Percentiles rank a stretch among this genome's conserved stretches.
Conservation (phyloP, 495 filamentous ascomycete species). For the Daldinia caldariorum region DNA sequence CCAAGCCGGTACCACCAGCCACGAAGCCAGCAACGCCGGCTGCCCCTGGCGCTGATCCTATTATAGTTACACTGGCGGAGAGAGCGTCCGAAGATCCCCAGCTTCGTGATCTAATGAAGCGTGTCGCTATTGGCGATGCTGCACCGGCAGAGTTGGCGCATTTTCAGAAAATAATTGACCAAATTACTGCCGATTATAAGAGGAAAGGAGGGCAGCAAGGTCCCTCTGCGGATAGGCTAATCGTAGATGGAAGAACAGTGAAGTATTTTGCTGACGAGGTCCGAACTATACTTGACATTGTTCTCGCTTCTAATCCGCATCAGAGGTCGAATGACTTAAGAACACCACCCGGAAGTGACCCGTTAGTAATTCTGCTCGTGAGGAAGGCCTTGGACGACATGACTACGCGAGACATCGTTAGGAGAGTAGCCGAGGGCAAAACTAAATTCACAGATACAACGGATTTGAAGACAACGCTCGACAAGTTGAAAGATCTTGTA, state of each 20-base stretch:
- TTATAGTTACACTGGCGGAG: conserved; percentile 92
- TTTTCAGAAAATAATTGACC: conserved; percentile 94
- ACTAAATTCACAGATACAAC: conserved; percentile 55
- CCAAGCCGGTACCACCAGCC: conserved; percentile 41
- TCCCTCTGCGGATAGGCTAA: conserved; percentile 55
- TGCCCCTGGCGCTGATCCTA: conserved; percentile 71
- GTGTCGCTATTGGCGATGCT: conserved; percentile 89
- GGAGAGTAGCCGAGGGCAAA: conserved; percentile 54
- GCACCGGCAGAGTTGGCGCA: conserved; percentile 79
- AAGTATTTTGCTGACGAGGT: conserved; percentile 62
- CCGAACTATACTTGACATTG: conserved; percentile 57
- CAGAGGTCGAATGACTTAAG: conserved; percentile 54
- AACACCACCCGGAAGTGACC: conserved; percentile 54
- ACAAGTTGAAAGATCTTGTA: conserved; percentile 46
- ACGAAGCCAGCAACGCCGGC: conserved; percentile 41
- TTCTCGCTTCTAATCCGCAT: conserved; percentile 56
- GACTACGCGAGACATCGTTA: conserved; percentile 51
- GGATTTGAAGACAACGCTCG: conserved; percentile 56
- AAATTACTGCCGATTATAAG: conserved; percentile 72
- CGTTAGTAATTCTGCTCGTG: conserved; percentile 55
- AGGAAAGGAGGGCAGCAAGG: conserved; percentile 53
- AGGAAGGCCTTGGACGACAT: conserved; percentile 56
- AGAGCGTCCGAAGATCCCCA: conserved; percentile 84
- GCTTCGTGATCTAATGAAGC: conserved; percentile 95
- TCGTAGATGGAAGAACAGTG: conserved; percentile 57